Percentiles rank a stretch among this genome's conserved stretches.
These are phyloP conservation scores for Pseudoturritis turrita DNA, from an alignment of 345 rosid species.

Conservation along the genomic window DNA sequence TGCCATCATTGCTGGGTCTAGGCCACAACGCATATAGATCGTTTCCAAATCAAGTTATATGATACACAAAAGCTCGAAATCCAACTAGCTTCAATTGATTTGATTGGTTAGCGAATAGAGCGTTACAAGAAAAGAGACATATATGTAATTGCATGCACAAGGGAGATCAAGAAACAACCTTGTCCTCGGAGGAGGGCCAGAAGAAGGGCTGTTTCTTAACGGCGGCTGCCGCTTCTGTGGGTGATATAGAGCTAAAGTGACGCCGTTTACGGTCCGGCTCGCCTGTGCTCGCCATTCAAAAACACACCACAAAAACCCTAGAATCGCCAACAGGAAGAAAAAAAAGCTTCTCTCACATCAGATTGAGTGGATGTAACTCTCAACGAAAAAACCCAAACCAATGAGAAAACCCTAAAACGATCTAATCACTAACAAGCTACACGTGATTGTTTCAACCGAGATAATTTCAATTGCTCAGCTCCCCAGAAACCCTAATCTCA, in stretches of 20 bases:
- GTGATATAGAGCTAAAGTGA: conserved; percentile 71
- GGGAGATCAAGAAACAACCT: conserved; percentile 29
- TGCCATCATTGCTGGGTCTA: not conserved
- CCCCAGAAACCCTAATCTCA: conserved; percentile 21
- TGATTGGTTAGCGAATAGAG: not conserved
- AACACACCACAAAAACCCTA: conserved; percentile 39
- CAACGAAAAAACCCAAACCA: not conserved
- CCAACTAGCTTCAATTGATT: not conserved
- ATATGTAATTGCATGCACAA: conserved; percentile 10
- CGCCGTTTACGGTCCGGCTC: conserved; percentile 91
- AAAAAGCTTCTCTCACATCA: conserved; percentile 26
- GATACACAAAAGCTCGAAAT: not conserved
- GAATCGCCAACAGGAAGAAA: conserved; percentile 9
- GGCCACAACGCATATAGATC: not conserved
- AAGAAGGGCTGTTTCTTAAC: conserved; percentile 65
- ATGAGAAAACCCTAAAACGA: conserved; percentile 22
- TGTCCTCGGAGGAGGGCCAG: conserved; percentile 70
- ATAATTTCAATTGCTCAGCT: conserved; percentile 8
- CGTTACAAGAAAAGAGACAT: not conserved
- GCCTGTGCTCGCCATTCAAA: conserved; percentile 88
- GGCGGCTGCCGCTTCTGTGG: conserved; percentile 61
- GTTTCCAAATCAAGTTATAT: too few species aligned
- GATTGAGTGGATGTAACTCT: not conserved
- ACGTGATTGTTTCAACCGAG: conserved; percentile 16
- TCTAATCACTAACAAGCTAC: conserved; percentile 3